Conservation (phyloP, 306 rosid genomes). For the Acacia acuminata region DNA sequence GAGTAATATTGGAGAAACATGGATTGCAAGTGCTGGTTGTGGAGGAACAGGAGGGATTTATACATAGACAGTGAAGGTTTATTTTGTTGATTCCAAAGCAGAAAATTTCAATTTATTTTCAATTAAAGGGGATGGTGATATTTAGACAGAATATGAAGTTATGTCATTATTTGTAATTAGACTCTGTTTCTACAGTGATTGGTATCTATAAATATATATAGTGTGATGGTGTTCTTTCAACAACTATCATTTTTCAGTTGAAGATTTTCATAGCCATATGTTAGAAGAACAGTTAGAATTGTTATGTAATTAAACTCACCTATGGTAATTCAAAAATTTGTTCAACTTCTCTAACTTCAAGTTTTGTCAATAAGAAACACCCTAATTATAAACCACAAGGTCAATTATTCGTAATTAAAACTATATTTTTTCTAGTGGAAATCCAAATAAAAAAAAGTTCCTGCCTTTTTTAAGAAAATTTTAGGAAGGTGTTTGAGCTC, state of each 20-base stretch:
- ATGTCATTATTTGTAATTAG: background rate
- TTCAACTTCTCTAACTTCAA: background rate
- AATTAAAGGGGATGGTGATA: background rate
- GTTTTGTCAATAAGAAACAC: background rate
- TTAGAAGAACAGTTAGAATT: background rate
- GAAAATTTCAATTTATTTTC: background rate
- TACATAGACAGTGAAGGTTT: background rate
- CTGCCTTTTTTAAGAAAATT: too few species aligned
- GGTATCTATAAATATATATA: background rate
- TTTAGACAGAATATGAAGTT: background rate
- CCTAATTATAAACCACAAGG: background rate
- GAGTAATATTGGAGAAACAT: background rate
- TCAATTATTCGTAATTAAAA: background rate
- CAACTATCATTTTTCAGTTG: background rate
- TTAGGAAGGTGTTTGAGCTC: too few species aligned
- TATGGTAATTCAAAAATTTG: background rate
- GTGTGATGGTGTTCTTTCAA: background rate
- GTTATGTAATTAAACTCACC: background rate
- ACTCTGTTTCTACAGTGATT: background rate
- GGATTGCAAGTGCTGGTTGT: background rate
- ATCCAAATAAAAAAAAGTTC: background rate
- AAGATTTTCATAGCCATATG: background rate
- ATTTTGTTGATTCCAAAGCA: background rate
- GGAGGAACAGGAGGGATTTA: background rate
- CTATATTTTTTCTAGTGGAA: background rate